phyloP scores from a whole-genome alignment of 345 rosid genomes.

The Rhodamnia rubescens region DNA sequence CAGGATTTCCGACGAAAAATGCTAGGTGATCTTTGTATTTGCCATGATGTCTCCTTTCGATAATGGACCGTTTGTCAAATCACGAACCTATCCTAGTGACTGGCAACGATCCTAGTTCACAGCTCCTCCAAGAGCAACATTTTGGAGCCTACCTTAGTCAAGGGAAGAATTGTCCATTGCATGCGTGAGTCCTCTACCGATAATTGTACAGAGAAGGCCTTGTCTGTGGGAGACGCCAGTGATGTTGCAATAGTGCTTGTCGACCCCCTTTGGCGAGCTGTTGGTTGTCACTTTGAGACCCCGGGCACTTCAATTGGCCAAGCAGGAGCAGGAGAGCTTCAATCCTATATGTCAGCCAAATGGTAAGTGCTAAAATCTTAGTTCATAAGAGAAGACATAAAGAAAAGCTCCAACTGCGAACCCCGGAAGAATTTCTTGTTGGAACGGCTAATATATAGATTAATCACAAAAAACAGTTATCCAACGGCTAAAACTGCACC shows the following conservation, averaged over 20 bases:
- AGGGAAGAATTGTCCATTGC: slow-evolving; percentile 40
- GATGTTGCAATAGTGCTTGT: slow-evolving; percentile 33
- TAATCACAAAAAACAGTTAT: slow-evolving; percentile 7
- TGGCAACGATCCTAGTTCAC: background rate
- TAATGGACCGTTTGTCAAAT: background rate
- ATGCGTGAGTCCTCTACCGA: slow-evolving; percentile 9
- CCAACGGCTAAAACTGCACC: slow-evolving; percentile 24
- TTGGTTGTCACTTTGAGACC: slow-evolving; percentile 27
- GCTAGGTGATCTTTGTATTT: slow-evolving; percentile 14
- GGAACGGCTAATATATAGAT: background rate
- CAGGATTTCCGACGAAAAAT: slow-evolving; percentile 24
- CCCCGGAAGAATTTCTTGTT: too few species aligned
- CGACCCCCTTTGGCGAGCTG: slow-evolving; percentile 20
- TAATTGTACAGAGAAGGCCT: background rate
- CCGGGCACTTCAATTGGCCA: slow-evolving; percentile 24
- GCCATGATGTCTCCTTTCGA: background rate
- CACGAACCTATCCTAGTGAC: background rate
- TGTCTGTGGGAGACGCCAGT: slow-evolving; percentile 16
- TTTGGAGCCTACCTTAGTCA: slow-evolving; percentile 17
- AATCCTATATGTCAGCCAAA: slow-evolving; percentile 17
- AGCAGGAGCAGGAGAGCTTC: slow-evolving; percentile 24
- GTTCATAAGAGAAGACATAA: background rate
- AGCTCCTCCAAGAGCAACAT: slow-evolving; percentile 41
- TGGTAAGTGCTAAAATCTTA: slow-evolving; percentile 9
- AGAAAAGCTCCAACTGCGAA: background rate